Percentiles rank a stretch among this genome's conserved stretches.
Conservation (phyloP, 2,329 filamentous ascomycete genomes). For the Triangularia verruculosa region DNA sequence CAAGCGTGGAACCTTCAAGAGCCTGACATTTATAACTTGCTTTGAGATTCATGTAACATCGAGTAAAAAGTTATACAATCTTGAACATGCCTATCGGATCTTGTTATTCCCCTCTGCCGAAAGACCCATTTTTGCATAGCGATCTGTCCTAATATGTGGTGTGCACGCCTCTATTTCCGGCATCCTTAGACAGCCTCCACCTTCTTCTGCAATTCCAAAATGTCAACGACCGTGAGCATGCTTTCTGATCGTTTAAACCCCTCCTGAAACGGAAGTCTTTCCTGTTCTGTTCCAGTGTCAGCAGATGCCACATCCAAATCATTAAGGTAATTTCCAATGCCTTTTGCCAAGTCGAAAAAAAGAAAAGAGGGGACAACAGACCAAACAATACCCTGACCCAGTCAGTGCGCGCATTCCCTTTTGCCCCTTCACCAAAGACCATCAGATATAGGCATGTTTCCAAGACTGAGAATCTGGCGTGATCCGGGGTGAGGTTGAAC, state of each 20-base stretch:
- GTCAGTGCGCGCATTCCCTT: slow-evolving; percentile 22
- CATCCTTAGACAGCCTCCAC: not conserved
- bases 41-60: no score
- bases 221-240: not conserved
- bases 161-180: no score
- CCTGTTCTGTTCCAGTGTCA: slow-evolving; percentile 18
- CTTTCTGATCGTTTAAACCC: slow-evolving; percentile 19
- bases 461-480: slow-evolving; percentile 21
- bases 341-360: not conserved
- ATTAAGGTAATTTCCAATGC: no score
- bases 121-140: no score
- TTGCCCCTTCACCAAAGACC: slow-evolving; percentile 23
- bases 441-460: slow-evolving; percentile 25
- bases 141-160: no score
- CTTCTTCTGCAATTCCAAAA: slow-evolving; percentile 1
- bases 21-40: no score
- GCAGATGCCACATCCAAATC: not conserved
- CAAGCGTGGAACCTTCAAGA: no score
- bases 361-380: slow-evolving; percentile 16
- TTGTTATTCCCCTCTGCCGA: no score
- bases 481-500: slow-evolving; percentile 23
- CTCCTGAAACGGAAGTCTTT: slow-evolving; percentile 22
- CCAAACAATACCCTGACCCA: slow-evolving; percentile 25
- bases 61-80: no score
- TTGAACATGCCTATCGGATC: no score